Base-by-base conservation (phyloP, 805 yeast genomes). In the Ogataea pilisensis region DNA sequence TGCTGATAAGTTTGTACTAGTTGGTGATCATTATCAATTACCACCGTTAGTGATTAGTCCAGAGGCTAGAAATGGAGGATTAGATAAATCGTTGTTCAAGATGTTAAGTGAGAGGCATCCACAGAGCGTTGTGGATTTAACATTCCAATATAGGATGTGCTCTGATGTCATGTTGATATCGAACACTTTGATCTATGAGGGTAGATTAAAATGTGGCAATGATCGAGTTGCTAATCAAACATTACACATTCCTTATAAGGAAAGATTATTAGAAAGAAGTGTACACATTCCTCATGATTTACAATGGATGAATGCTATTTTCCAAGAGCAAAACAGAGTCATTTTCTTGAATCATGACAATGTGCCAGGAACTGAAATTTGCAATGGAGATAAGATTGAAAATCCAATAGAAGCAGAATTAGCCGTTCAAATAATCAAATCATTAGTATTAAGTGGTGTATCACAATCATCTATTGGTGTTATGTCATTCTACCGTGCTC, bases 1-100 rank as follows among this genome's bases (percentile, higher is more conserved):
- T 48, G 82, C 89, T 26, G 82, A 83, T 34, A 85, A 76, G 60
- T 93, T 91, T 58, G 73, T 93, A 1, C 70, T 93, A 45, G 97
- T 93, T n/a, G 99, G 99, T 8, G 99, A 93, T 58, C 98, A 93
- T 60, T 78, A 75, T 49, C 99, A 93, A 60, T 68, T 93, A 20
- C 95, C 97, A 3, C 99, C 99, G 1, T 67, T 93, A 37, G 89
- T 93, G 1, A 71, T 75, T 20, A 78, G 78, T 51, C 74, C 80
- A 0, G 74, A 72, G 16, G 96, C 97, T 0, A 71, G 71, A 39
- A 50, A 51, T 11, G 78, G 74, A 0, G 90, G 89, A 0, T 64
- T 93, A 8, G 85, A 85, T 28, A 72, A 72, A 29, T 88, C 96
- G 1, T 65, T 95, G 40, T 93, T 93, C 65, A 80, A 78, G 56